These are phyloP conservation scores for Persicaria tinctoria DNA, from an alignment of 148 eudicot species.

Conservation along the genomic window DNA sequence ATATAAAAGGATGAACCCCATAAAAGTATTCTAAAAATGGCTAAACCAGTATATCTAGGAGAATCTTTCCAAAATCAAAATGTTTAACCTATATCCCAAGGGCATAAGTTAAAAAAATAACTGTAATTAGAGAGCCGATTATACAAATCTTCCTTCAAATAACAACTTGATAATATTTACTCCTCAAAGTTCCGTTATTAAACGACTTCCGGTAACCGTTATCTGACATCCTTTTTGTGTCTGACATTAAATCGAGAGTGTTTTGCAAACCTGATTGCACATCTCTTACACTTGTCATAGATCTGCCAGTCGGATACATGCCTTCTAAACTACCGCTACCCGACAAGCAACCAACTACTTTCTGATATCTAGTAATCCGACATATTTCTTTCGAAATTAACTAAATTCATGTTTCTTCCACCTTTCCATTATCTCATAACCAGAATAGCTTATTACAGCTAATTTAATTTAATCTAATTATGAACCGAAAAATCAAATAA, in stretches of 20 bases:
- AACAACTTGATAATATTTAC: not conserved
- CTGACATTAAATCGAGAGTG: not conserved
- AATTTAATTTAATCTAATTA: not conserved
- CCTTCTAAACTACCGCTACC: not conserved
- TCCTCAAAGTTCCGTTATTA: not conserved
- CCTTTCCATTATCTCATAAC: not conserved
- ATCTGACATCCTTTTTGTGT: not conserved
- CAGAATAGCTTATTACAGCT: not conserved
- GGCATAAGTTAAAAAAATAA: no score
- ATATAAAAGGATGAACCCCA: no score
- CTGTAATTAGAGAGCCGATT: not conserved
- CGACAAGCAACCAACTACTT: not conserved
- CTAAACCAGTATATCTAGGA: no score
- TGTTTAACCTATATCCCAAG: no score
- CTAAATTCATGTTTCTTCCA: not conserved
- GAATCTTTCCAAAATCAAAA: no score
- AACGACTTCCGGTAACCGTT: not conserved
- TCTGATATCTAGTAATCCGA: not conserved
- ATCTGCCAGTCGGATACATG: not conserved
- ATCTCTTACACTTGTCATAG: not conserved
- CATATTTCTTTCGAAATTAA: not conserved
- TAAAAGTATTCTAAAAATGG: no score
- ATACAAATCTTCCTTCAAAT: conserved; percentile 5
- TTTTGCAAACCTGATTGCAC: not conserved
- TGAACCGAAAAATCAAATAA: not conserved